Percentiles rank a stretch among this genome's conserved stretches.
Evolutionary conservation across 257 asterid genomes (phyloP).

Genomic region (Euphrasia confusa): DNA sequence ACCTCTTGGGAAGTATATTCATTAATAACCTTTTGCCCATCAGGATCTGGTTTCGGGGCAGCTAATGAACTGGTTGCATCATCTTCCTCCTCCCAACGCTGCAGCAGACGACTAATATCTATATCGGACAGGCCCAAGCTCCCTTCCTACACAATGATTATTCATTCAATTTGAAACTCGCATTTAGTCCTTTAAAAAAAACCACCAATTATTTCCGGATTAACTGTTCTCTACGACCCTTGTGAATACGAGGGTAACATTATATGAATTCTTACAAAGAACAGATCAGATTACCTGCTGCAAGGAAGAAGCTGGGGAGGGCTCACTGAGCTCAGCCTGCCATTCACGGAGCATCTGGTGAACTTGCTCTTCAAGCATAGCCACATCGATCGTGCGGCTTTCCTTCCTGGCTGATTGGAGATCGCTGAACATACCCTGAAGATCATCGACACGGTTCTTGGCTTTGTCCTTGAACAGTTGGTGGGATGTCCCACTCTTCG

Average conservation of each 20-base stretch:
- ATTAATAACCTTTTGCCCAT: conserved; percentile 42
- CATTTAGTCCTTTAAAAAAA: background rate
- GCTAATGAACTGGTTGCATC: conserved; percentile 87
- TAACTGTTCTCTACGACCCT: background rate
- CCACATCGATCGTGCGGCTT: conserved; percentile 64
- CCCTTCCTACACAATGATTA: conserved; percentile 53
- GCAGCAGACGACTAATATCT: conserved; percentile 72
- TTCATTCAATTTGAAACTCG: background rate
- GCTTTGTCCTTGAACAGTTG: conserved; percentile 90
- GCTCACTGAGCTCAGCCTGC: conserved; percentile 82
- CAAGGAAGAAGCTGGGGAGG: conserved; percentile 86
- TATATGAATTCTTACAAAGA: too few relatives aligned
- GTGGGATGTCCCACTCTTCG: conserved; percentile 79
- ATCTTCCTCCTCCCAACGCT: conserved; percentile 87
- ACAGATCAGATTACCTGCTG: conserved; percentile 47
- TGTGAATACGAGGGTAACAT: too few relatives aligned
- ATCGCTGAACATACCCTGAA: conserved; percentile 80
- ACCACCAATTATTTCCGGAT: too few relatives aligned
- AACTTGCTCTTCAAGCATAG: conserved; percentile 92
- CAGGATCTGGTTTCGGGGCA: conserved; percentile 77
- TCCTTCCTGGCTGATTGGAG: conserved; percentile 85
- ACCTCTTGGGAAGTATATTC: conserved; percentile 56
- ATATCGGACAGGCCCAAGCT: conserved; percentile 73
- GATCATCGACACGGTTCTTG: conserved; percentile 87
- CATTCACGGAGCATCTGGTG: conserved; percentile 95